Evolutionary conservation across 257 asterid genomes (phyloP), one percentile per base, ranked within the genome.

Genomic region (Fraxinus pennsylvanica): DNA sequence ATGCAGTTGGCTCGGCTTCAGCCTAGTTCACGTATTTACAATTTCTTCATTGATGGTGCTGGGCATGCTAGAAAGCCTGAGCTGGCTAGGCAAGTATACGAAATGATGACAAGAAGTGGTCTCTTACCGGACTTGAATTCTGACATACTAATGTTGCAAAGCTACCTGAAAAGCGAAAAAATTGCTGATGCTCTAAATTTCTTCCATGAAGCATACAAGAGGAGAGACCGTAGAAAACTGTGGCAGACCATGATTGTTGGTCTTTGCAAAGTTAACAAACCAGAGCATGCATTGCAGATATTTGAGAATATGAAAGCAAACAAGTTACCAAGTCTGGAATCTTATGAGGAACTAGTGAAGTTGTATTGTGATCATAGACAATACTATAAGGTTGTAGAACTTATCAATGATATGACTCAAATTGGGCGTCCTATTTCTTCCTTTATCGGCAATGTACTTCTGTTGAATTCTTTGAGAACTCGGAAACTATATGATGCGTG

Each of bases 261-360:
- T 79, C 97, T 93, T 75, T 93, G 92, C 88, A 88, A 73, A 83
- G 80, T 77, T 30, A 32, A 75, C 69, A 87, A 84, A 72, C 87
- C 81, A 1, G 83, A 81, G 43, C 25, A 67, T 57, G 98, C 99
- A 30, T 81, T 81, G 69, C 57, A 85, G 73, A 50, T 88, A 57
- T 81, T 90, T 85, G 80, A 79, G 79, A 77, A 84, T 73, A 84
- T 93, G 97, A 84, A 86, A 82, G 33, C 57, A 69, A 79, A 33
- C 15, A 75, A 61, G 65, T 6, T 81, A 67, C 98, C 97, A 68
- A 86, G 92, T 80, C 50, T 87, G 8, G 86, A 86, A 82, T 93
- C 92, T 84, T 90, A 91, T 19, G 99, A 93, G 89, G 92, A 87
- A 84, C 92, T 95, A 79, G 89, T 95, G 68, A 89, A 85, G 84